A percentile compares a stretch with the other conserved stretches of the same genome.
These are phyloP conservation scores for Mycena belliarum DNA, from an alignment of 768 basidiomycete species.

Conservation along the genomic window DNA sequence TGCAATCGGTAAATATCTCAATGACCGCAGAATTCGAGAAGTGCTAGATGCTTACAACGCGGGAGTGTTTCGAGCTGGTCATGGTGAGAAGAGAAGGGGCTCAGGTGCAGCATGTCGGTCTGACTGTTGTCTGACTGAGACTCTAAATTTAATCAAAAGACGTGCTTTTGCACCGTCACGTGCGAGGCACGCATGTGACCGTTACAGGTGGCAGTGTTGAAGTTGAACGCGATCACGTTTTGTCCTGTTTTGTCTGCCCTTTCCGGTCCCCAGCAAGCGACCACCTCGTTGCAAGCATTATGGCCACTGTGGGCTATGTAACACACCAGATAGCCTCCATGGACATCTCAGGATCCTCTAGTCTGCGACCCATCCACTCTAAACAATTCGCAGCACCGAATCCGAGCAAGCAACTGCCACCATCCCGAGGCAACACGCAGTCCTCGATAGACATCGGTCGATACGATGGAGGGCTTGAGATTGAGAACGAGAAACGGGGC, in stretches of 20 bases:
- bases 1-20: no score
- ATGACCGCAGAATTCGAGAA: no score
- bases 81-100: no score
- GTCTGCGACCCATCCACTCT: constrained; percentile 34
- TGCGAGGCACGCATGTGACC: no score
- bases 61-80: constrained; percentile 5
- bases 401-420: constrained; percentile 33
- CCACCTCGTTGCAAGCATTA: constrained; percentile 15
- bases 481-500: constrained; percentile 81
- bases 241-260: not conserved
- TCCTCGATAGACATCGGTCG: constrained; percentile 72
- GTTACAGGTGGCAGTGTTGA: no score
- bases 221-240: constrained; percentile 5
- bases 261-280: not conserved
- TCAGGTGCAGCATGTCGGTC: no score
- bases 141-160: no score
- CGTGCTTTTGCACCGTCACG: no score
- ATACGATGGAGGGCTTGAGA: constrained; percentile 97
- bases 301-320: constrained; percentile 56
- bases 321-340: constrained; percentile 71
- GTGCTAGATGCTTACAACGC: constrained; percentile 2
- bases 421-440: constrained; percentile 33
- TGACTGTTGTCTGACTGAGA: no score
- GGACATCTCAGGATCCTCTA: constrained; percentile 48
- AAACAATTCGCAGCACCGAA: constrained; percentile 74